Percentiles rank a stretch among this genome's conserved stretches.
Conservation (phyloP, 2,329 filamentous ascomycete genomes). For the Alternaria infectoria region DNA sequence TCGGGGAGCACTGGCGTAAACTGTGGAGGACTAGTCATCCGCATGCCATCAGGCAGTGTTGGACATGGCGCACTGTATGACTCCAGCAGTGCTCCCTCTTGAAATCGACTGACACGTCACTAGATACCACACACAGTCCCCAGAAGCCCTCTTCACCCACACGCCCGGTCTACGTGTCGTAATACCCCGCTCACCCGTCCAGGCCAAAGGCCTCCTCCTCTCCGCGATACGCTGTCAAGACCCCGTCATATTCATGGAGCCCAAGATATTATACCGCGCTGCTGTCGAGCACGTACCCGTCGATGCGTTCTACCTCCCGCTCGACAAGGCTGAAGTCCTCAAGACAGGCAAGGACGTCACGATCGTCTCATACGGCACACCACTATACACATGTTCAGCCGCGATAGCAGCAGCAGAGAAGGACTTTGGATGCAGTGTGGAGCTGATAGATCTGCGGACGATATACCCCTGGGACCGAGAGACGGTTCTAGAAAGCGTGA, state of each 20-base stretch:
- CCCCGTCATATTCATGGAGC: constrained; percentile 91
- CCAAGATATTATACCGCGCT: constrained; percentile 89
- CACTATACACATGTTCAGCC: constrained; percentile 80
- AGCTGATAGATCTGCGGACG: constrained; percentile 86
- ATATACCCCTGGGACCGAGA: constrained; percentile 91
- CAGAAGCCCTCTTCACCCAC: constrained; percentile 87
- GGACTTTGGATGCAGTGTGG: constrained; percentile 74
- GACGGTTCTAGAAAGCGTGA: constrained; percentile 80
- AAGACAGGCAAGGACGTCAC: constrained; percentile 83
- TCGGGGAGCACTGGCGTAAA: constrained; percentile 60
- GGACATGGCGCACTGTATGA: constrained; percentile 78
- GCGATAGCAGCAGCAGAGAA: constrained; percentile 80
- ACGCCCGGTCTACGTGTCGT: constrained; percentile 85
- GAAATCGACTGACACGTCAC: not conserved
- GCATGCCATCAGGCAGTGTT: constrained; percentile 90
- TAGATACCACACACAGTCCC: constrained; percentile 84
- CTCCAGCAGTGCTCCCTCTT: no score
- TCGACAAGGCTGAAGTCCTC: constrained; percentile 84
- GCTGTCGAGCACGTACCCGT: constrained; percentile 90
- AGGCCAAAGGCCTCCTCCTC: constrained; percentile 86
- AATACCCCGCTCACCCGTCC: constrained; percentile 81
- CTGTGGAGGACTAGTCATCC: constrained; percentile 80
- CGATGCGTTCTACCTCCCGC: constrained; percentile 78
- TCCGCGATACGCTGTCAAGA: constrained; percentile 79
- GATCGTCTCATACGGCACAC: constrained; percentile 86